phyloP scores from a whole-genome alignment of 805 yeast genomes.

The Candida oleophila region DNA sequence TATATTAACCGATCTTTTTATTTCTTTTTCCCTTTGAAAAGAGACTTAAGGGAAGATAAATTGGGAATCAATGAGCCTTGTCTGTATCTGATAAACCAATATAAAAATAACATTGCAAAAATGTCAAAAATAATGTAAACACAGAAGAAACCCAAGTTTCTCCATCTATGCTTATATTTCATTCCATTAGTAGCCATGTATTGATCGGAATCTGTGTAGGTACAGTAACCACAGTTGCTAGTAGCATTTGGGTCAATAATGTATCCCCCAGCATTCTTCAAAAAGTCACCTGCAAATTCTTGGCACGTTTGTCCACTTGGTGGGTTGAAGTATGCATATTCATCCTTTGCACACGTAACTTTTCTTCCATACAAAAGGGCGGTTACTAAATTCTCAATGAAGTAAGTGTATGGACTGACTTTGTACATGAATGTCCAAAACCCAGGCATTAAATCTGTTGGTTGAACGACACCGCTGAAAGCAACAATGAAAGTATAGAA shows the following conservation, averaged over 20 bases:
- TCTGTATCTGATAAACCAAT: constrained; percentile 25
- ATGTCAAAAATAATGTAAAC: constrained; percentile 56
- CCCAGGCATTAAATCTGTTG: constrained; percentile 59
- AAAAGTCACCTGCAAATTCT: constrained; percentile 46
- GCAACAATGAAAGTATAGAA: constrained; percentile 56
- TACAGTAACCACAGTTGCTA: constrained; percentile 49
- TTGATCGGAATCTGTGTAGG: constrained; percentile 44
- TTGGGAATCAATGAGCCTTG: constrained; percentile 9
- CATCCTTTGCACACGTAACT: constrained; percentile 37
- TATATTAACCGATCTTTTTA: background rate
- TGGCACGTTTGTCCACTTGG: constrained; percentile 67
- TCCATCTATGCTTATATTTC: constrained; percentile 54
- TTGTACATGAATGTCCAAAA: constrained; percentile 87
- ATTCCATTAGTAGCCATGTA: constrained; percentile 45
- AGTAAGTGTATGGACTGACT: constrained; percentile 69
- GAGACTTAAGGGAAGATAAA: constrained; percentile 1
- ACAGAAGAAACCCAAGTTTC: constrained; percentile 64
- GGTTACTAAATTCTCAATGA: constrained; percentile 55
- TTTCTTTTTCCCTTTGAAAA: constrained; percentile 3
- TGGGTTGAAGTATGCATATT: constrained; percentile 28
- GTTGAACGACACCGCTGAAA: constrained; percentile 71
- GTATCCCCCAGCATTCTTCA: constrained; percentile 52
- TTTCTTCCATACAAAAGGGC: constrained; percentile 44
- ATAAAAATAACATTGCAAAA: constrained; percentile 37
- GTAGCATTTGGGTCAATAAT: constrained; percentile 52